Evolutionary conservation across 495 filamentous ascomycete genomes (phyloP), one percentile per base, ranked within the genome.

Genomic region (Penicillium antarcticum): DNA sequence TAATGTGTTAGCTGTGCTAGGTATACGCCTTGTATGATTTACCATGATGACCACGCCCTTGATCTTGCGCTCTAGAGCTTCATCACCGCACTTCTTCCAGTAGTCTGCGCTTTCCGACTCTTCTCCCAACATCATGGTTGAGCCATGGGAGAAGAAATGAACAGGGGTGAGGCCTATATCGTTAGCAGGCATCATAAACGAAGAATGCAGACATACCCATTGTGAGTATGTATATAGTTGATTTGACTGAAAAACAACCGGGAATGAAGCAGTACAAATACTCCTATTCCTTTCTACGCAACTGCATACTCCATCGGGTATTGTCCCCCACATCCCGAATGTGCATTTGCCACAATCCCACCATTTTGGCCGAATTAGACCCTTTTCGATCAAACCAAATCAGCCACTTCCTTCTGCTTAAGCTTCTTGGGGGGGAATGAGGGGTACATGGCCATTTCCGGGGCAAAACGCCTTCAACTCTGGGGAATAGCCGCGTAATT

Each of bases 131-230:
- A 86, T 85, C 80, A 83, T 83, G 21, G 81, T 84, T 33, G 80
- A 82, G 64, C 82, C 82, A 74, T 86, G 82, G 12, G 82, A 85
- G 68, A 86, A 84, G 67, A 86, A 81, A 55, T 84, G 81, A 5
- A 83, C 83, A 1, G 83, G 82, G 4, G 80, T 74, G 17, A 69
- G 59, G 21, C 56, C 61, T 62, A 18, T 29, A n/a, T 23, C 6
- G 18, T 42, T 42, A 24, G 39, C 34, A 36, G 3, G 34, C 14
- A 10, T 29, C 8, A 8, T 1, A 8, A 8, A 29, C 0, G 6
- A 29, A 29, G 26, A 10, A 29, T 10, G 5, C 26, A 7, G 6
- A 29, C 26, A 29, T 29, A 29, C 26, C 26, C 26, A 14, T 19
- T 26, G 32, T 41, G 5, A 34, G 24, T 41, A 23, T 13, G 14